Evolutionary conservation across 202 grass and related monocot species (phyloP), one percentile per base, ranked within the genome.

Genomic region (Brachypodium distachyon): DNA sequence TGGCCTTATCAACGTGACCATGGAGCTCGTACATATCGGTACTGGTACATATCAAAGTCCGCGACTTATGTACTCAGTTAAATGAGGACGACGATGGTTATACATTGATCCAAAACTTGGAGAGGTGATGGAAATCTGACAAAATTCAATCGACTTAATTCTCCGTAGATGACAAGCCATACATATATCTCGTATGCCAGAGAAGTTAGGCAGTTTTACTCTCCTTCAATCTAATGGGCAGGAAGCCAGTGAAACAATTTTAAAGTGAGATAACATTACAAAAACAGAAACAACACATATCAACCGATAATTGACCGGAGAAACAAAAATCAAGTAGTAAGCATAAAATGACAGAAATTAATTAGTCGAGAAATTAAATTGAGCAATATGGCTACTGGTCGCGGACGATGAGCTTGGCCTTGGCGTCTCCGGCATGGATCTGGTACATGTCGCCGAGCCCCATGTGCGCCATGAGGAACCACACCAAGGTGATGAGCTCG

Each of bases 381-480:
- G 37, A 25, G 61, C 6, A 25, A 23, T n/a, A n/a, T 28, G 6
- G 61, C 40, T 79, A 79, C 76, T 79, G 76, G 40, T 73, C 68
- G 2, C 46, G 25, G 34, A 83, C 43, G 32, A 87, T 83, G 68
- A 90, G 73, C 54, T 87, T 87, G 12, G 84, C 72, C 14, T 34
- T 82, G 44, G 81, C 77, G 58, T 74, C 65, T 0, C 72, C 81
- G 0, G 36, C 25, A 10, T 85, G 52, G 26, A 84, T 87, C 59
- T 54, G 44, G 81, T 91, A 84, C 70, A 74, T 77, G 63, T 91
- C 81, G 1, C 80, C 70, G 12, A 87, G 50, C 0, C 81, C 89
- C 81, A 91, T 66, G 23, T 92, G 82, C 23, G 70, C 70, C 82
- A 89, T 89, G 68, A 92, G 78, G 14, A 86, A 73, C 86, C 90